Conservation (phyloP, 768 basidiomycete species). For the Pleurotus pulmonarius region DNA sequence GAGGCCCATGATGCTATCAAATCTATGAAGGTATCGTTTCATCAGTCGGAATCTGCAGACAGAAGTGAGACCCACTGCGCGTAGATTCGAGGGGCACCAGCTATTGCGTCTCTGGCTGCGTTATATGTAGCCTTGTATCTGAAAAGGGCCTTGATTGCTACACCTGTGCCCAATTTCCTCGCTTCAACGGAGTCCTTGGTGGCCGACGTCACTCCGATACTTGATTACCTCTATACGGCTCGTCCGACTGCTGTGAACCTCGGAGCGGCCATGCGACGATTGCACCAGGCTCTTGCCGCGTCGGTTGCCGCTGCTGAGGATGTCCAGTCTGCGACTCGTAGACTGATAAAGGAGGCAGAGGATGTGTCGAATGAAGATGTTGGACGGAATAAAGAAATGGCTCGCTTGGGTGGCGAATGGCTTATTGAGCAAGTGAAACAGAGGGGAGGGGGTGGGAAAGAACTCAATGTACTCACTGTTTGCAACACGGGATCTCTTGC, state of each 20-base stretch:
- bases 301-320: conserved; percentile 39
- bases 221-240: conserved; percentile 77
- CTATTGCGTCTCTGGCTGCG: conserved; percentile 89
- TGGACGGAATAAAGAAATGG: conserved; percentile 82
- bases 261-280: conserved; percentile 75
- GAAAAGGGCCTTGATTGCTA: conserved; percentile 42
- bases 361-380: conserved; percentile 85
- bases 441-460: conserved; percentile 30
- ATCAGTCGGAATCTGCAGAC: neutral
- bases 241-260: conserved; percentile 98
- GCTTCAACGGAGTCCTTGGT: conserved; percentile 48
- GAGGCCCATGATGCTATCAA: conserved; percentile 94
- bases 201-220: conserved; percentile 50
- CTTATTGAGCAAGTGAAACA: conserved; percentile 49
- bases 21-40: conserved; percentile 74
- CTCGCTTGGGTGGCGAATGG: conserved; percentile 85
- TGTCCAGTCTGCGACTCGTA: conserved; percentile 46
- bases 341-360: conserved; percentile 67
- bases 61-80: neutral
- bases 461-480: conserved; percentile 83
- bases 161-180: conserved; percentile 52
- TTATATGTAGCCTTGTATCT: conserved; percentile 71
- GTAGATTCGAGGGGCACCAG: conserved; percentile 83
- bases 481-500: conserved; percentile 98
- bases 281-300: conserved; percentile 47